Conservation (phyloP, 805 yeast species). For the Zygotorulaspora florentina region DNA sequence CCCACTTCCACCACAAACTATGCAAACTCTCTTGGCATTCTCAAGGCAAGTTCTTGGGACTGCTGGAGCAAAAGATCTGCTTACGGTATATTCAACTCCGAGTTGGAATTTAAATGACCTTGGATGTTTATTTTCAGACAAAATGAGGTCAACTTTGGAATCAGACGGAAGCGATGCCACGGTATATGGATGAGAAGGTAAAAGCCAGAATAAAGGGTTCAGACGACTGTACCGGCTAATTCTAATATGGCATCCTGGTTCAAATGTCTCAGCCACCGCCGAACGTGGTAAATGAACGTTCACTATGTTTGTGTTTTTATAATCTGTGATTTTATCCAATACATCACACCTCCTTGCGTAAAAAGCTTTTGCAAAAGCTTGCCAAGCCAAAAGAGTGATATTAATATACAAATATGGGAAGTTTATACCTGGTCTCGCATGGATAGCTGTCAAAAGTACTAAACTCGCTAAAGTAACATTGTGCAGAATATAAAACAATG, state of each 20-base stretch:
- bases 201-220: conserved; percentile 43
- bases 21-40: conserved; percentile 46
- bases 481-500: conserved; percentile 54
- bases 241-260: conserved; percentile 59
- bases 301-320: conserved; percentile 21
- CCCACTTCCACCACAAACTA: conserved; percentile 73
- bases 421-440: conserved; percentile 68
- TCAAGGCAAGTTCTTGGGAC: conserved; percentile 42
- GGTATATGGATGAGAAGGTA: conserved; percentile 68
- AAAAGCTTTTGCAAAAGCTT: conserved; percentile 16
- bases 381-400: conserved; percentile 14
- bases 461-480: conserved; percentile 46
- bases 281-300: conserved; percentile 27
- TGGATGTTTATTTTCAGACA: conserved; percentile 36
- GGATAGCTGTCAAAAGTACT: conserved; percentile 46
- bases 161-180: conserved; percentile 46
- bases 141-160: conserved; percentile 40
- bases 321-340: conserved; percentile 13
- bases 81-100: conserved; percentile 37
- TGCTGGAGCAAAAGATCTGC: conserved; percentile 43
- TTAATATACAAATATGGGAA: conserved; percentile 32
- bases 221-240: conserved; percentile 37
- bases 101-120: conserved; percentile 33
- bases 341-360: conserved; percentile 15
- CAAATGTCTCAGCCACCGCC: conserved; percentile 29